phyloP scores from a whole-genome alignment of 805 yeast genomes.

The Myxozyma neotropica region DNA sequence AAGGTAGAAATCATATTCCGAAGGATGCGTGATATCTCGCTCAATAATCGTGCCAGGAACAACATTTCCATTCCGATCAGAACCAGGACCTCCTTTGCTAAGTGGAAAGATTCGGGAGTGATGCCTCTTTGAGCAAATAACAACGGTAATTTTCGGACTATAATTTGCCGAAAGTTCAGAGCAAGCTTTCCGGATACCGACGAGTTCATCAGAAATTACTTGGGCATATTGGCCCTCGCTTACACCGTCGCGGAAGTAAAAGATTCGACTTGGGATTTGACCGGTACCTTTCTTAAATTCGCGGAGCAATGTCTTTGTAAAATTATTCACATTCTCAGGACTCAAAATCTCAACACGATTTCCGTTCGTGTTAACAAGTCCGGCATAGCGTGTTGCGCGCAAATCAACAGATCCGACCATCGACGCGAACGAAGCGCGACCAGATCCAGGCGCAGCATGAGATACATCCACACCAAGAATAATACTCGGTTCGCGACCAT shows the following conservation, averaged over 20 bases:
- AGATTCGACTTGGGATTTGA: constrained; percentile 37
- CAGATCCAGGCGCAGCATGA: constrained; percentile 38
- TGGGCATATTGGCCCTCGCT: constrained; percentile 42
- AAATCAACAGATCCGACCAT: constrained; percentile 23
- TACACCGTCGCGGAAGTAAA: constrained; percentile 45
- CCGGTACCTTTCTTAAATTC: constrained; percentile 32
- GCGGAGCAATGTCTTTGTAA: constrained; percentile 9
- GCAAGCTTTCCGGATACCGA: constrained; percentile 35
- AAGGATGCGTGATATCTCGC: constrained; percentile 41
- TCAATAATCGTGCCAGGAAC: constrained; percentile 43
- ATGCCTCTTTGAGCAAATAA: constrained; percentile 38
- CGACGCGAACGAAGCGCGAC: constrained; percentile 22
- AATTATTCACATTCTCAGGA: constrained; percentile 9
- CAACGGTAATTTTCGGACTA: constrained; percentile 40
- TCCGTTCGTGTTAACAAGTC: constrained; percentile 19
- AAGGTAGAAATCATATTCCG: constrained; percentile 41
- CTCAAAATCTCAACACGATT: constrained; percentile 19
- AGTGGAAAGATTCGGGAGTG: constrained; percentile 42
- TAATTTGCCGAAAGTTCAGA: constrained; percentile 9
- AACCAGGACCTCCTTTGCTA: constrained; percentile 16
- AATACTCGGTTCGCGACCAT: constrained; percentile 37
- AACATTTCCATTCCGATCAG: constrained; percentile 37
- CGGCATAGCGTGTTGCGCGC: constrained; percentile 23
- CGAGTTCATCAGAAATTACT: constrained; percentile 41
- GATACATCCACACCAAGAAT: constrained; percentile 41